Evolutionary conservation across 2,329 filamentous ascomycete species (phyloP), one percentile per base, ranked within the genome.

Genomic region (Beauveria medogensis): DNA sequence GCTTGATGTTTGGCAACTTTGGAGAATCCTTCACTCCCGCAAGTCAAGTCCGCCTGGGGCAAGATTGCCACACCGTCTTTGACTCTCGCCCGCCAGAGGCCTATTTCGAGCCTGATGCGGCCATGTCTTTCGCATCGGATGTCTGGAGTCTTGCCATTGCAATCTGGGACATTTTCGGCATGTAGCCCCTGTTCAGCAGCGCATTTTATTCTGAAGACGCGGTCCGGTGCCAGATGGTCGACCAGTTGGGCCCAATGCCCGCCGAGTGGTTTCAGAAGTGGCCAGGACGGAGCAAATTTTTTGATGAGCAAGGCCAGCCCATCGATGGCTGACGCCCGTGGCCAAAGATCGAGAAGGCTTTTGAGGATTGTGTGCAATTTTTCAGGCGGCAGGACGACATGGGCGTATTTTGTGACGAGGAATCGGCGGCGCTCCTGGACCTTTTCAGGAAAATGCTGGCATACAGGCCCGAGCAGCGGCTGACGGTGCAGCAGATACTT

Each of bases 161-260:
- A 18, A 56, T 61, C 16, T 61, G 54, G 46, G 59, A 61, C 16
- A 61, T 61, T 1, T 0, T 52, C 0, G 59, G 46, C 18, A 61
- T 61, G 59, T 47, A 61, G 18, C 24, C 53, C 5, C 46, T 53
- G 3, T 61, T 61, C 4, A 61, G 46, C 8, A 46, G 46, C 24
- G 30, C 28, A 2, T 57, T 53, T 3, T 53, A 47, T 28, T 44
- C 46, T 0, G 26, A 47, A 2, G 26, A 51, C 3, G 12, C 51
- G 14, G 44, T 61, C 20, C 51, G 52, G 7, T 57, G 55, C 22
- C 53, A 63, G 24, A 30, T 60, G 1, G 43, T 61, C 10, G 59
- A 65, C 22, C 34, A n/a, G 1, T 14, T 64, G 20, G 61, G 63
- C 41, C 61, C 63, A 12, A 26, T 65, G 43, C 61, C 60, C 1